phyloP scores from a whole-genome alignment of 2,329 filamentous ascomycete species.

The Colletotrichum eleusines region DNA sequence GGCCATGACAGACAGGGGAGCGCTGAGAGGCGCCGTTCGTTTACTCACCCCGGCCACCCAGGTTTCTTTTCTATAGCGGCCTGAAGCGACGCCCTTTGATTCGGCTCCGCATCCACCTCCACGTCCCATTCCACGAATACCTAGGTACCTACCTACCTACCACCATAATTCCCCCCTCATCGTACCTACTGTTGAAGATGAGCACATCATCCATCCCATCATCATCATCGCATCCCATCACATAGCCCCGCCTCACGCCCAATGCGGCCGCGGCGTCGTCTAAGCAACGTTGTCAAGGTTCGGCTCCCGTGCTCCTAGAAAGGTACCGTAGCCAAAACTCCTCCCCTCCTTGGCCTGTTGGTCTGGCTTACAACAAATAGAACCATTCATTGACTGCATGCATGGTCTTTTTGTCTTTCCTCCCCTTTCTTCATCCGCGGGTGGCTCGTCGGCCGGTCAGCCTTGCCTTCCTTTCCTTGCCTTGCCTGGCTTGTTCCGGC shows the following conservation, averaged over 20 bases:
- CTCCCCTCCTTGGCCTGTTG: background rate
- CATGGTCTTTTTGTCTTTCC: background rate
- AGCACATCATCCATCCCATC: conserved; percentile 11
- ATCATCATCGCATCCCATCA: conserved; percentile 8
- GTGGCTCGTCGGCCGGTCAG: background rate
- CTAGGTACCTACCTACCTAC: no score
- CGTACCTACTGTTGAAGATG: no score
- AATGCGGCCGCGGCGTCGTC: conserved; percentile 25
- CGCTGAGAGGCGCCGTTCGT: conserved; percentile 1
- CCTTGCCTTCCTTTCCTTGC: conserved; percentile 6
- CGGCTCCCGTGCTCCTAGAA: conserved; percentile 5
- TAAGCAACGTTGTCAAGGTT: conserved; percentile 16
- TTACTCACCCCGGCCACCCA: background rate
- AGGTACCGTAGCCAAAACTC: no score
- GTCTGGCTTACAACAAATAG: conserved; percentile 8
- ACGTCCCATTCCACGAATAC: conserved; percentile 1
- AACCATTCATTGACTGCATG: background rate
- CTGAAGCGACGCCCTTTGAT: conserved; percentile 25
- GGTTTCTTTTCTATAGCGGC: background rate
- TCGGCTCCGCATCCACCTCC: conserved; percentile 9
- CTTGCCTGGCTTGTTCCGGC: conserved; percentile 8
- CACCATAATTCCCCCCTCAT: no score
- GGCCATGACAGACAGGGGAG: conserved; percentile 7
- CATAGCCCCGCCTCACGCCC: conserved; percentile 22
- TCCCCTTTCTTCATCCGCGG: no score